Conservation (phyloP, 176 grass and related monocot genomes). For the Secale cereale region DNA sequence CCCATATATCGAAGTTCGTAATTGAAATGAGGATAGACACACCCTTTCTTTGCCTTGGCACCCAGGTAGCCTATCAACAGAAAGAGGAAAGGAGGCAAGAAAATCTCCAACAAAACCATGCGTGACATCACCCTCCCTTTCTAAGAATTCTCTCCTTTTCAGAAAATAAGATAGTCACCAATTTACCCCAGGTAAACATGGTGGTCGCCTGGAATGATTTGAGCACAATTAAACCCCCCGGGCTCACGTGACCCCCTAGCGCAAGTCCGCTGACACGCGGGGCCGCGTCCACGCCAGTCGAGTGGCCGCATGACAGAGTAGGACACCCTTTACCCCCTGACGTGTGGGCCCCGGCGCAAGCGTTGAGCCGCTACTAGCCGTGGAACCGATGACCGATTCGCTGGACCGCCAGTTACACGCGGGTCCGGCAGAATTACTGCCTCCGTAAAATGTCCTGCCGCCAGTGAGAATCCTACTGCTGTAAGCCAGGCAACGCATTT, state of each 20-base stretch:
- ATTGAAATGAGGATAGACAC: background rate
- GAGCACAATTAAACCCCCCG: background rate
- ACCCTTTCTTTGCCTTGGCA: background rate
- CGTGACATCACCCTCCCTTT: background rate
- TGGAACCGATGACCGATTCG: background rate
- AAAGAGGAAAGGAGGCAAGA: background rate
- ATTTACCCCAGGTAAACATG: background rate
- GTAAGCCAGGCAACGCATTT: background rate
- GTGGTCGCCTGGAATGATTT: conserved; percentile 17
- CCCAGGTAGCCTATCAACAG: background rate
- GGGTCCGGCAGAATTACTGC: conserved; percentile 19
- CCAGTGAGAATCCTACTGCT: conserved; percentile 4
- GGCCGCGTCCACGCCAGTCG: background rate
- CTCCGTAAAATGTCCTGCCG: background rate
- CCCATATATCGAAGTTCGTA: background rate
- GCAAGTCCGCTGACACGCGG: background rate
- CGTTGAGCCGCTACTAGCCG: background rate
- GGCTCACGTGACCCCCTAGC: conserved; percentile 4
- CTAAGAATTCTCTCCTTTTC: too few relatives aligned
- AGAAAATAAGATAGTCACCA: background rate
- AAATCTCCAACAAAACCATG: background rate
- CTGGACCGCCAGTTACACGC: conserved; percentile 12
- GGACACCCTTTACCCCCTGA: background rate
- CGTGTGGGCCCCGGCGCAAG: background rate
- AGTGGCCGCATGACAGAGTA: background rate